Evolutionary conservation across 2,329 filamentous ascomycete species (phyloP).

Genomic region (Shiraia bambusicola): DNA sequence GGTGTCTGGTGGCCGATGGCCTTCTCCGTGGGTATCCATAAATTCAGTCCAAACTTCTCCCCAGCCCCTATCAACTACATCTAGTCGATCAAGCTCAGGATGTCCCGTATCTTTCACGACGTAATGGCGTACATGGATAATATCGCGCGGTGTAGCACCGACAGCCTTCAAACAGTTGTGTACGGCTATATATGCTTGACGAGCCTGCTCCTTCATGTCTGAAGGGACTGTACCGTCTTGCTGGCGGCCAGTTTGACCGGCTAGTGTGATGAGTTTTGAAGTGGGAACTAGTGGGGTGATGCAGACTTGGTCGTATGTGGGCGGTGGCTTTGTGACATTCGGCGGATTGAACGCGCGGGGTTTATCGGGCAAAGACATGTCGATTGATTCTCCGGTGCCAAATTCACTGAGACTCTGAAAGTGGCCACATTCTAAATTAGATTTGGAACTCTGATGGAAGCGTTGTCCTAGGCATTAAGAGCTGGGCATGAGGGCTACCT

Average conservation of each 20-base stretch:
- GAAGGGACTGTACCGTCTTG: slow-evolving; percentile 12
- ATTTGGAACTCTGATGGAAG: background rate
- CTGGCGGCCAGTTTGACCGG: slow-evolving; percentile 32
- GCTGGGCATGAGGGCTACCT: slow-evolving; percentile 6
- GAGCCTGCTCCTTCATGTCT: slow-evolving; percentile 30
- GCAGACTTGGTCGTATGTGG: slow-evolving; percentile 36
- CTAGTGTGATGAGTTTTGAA: slow-evolving; percentile 35
- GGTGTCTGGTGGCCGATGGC: slow-evolving; percentile 42
- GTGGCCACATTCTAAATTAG: background rate
- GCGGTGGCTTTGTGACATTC: slow-evolving; percentile 25
- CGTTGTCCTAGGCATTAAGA: background rate
- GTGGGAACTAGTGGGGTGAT: slow-evolving; percentile 33
- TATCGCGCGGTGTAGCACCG: slow-evolving; percentile 38
- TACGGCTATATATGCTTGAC: slow-evolving; percentile 32
- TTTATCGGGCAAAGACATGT: slow-evolving; percentile 22
- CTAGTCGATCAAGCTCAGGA: slow-evolving; percentile 19
- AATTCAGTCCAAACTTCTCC: slow-evolving; percentile 38
- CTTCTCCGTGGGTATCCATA: slow-evolving; percentile 36
- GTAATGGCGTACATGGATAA: slow-evolving; percentile 39
- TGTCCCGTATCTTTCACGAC: slow-evolving; percentile 40
- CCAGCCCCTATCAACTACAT: slow-evolving; percentile 36
- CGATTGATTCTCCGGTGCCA: background rate
- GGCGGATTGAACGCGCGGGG: slow-evolving; percentile 35
- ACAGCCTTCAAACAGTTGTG: slow-evolving; percentile 28
- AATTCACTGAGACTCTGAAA: no score